Base-by-base conservation (phyloP, 352 stramenopile species). In the Phytopythium cucurbitacearum region DNA sequence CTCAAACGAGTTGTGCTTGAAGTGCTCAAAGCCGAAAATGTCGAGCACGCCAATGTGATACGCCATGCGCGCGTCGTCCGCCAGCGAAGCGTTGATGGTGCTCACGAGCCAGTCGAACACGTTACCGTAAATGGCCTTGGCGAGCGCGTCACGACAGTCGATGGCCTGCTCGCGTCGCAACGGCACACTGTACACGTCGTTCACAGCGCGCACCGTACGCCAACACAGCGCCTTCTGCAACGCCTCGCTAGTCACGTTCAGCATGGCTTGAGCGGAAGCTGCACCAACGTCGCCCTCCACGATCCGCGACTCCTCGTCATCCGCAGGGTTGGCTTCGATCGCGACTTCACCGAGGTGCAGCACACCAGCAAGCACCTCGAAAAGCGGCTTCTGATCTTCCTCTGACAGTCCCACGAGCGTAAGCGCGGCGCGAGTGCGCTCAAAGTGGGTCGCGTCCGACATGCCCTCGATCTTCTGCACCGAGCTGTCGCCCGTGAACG, bases 91-190 rank as follows among this genome's bases (percentile, higher is more conserved):
- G 51, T 94, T 94, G 61, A 94, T 90, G 32, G 66, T 80, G 37
- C 85, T 71, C 38, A 99, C 95, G 12, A 99, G 71, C 95, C 95
- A 99, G 54, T 98, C 74, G 60, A 99, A 99, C 9, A 98, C 59
- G 56, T 94, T 96, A 3, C 88, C 95, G 67, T 99, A 99, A 40
- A 98, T 89, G 40, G 96, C 79, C 73, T 98, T 99, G 0, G 95
- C 89, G 21, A 99, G 78, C 6, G 94, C 94, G 64, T 98, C 95
- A 10, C 94, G 74, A 44, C 87, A 96, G 62, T 98, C 93, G 11
- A 77, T 59, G 0, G 96, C 96, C 55, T 95, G 87, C 34, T 88
- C 90, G 12, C 8, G 48, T 15, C 73, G 71, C 39, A 97, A 64
- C 71, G 53, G 73, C 53, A 57, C 67, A 4, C 49, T 71, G 32